phyloP scores from a whole-genome alignment of 1,284 basidiomycete genomes.

The Boletus sp. region DNA sequence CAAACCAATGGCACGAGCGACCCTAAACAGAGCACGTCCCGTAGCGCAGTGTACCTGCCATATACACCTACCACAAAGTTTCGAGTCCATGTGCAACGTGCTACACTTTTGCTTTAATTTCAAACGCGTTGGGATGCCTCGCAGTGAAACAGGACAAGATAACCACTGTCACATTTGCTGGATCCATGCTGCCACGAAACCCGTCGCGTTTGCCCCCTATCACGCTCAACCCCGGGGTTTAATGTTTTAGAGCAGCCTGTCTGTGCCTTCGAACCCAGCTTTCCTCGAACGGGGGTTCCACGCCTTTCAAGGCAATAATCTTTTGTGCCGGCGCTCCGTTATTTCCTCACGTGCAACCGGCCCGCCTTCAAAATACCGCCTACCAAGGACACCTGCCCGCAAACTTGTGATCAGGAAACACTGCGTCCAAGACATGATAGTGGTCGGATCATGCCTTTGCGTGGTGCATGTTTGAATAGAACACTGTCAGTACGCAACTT shows the following conservation, averaged over 20 bases:
- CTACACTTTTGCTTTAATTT: not conserved
- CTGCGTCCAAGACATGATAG: constrained; percentile 5
- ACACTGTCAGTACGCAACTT: constrained; percentile 31
- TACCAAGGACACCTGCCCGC: not conserved
- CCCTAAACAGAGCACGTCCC: constrained; percentile 10
- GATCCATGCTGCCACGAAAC: not conserved
- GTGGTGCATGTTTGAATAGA: constrained; percentile 27
- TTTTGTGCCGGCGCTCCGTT: constrained; percentile 8
- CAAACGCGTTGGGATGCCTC: not conserved
- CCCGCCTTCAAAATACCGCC: not conserved
- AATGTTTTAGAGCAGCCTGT: constrained; percentile 10
- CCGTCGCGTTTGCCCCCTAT: not conserved
- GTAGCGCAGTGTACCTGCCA: constrained; percentile 9
- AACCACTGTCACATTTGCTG: not conserved
- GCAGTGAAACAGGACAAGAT: not conserved
- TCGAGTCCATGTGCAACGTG: not conserved
- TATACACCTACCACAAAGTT: not conserved
- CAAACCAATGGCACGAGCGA: constrained; percentile 3
- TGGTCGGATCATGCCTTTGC: constrained; percentile 24
- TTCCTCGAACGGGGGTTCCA: not conserved
- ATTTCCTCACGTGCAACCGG: not conserved
- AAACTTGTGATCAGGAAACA: not conserved
- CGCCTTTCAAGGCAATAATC: constrained; percentile 13
- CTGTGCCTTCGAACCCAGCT: constrained; percentile 10
- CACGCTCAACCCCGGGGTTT: not conserved